Conservation (phyloP, 2,329 filamentous ascomycete species). For the Leptographium lundbergii region DNA sequence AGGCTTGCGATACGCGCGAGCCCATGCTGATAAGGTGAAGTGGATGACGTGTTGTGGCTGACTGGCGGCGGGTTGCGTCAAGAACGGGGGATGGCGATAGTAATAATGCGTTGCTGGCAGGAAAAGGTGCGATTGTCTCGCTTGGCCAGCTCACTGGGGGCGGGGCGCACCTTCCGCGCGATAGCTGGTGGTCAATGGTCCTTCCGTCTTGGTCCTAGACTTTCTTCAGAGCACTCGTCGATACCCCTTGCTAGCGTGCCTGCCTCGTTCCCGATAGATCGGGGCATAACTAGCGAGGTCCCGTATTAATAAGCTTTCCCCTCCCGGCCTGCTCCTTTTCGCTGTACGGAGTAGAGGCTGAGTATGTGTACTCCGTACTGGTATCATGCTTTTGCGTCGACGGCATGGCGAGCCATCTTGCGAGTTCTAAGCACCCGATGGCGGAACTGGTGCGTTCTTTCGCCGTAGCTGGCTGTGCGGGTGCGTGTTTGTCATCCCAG, state of each 20-base stretch:
- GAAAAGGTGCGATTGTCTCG: too few relatives aligned
- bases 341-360: too few relatives aligned
- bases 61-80: not conserved
- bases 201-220: not conserved
- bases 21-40: not conserved
- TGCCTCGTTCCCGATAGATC: not conserved
- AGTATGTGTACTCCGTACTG: too few relatives aligned
- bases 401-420: too few relatives aligned
- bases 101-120: not conserved
- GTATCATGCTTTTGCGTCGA: too few relatives aligned
- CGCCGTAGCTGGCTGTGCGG: too few relatives aligned
- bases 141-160: not conserved
- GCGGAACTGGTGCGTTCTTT: too few relatives aligned
- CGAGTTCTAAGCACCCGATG: too few relatives aligned
- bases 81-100: too few relatives aligned
- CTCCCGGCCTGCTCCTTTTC: not conserved
- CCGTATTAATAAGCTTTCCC: not conserved
- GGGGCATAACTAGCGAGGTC: not conserved
- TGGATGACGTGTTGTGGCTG: not conserved
- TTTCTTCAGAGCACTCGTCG: too few relatives aligned
- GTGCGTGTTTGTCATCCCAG: too few relatives aligned
- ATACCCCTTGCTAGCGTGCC: not conserved
- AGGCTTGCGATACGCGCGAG: too few relatives aligned
- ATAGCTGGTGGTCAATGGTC: not conserved
- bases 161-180: not conserved